phyloP scores from a whole-genome alignment of 257 asterid species.

The Solanum sitiens region DNA sequence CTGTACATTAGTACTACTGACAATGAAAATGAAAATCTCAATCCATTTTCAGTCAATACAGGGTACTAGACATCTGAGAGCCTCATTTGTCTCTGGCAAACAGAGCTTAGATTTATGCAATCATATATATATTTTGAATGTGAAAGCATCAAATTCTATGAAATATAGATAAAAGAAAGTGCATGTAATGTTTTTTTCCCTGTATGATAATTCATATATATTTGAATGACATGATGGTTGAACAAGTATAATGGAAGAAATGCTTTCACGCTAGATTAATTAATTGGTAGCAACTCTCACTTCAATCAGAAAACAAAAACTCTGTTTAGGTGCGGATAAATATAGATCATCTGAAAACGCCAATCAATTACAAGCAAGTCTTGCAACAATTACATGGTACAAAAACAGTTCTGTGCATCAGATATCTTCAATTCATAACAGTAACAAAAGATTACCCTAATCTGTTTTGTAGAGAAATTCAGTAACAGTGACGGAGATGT shows the following conservation, averaged over 20 bases:
- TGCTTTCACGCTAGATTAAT: neutral
- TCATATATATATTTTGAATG: neutral
- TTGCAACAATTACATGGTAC: neutral
- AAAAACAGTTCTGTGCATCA: neutral
- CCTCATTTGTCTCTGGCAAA: neutral
- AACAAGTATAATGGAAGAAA: neutral
- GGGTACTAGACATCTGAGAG: neutral
- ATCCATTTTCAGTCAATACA: neutral
- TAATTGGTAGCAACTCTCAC: neutral
- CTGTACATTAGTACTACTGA: neutral
- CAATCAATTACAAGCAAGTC: neutral
- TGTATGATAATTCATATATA: neutral
- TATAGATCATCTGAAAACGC: neutral
- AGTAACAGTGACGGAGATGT: neutral
- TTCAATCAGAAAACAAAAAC: neutral
- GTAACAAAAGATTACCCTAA: neutral
- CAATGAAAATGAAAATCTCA: neutral
- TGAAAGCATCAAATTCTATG: neutral
- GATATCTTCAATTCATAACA: neutral
- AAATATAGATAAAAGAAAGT: neutral
- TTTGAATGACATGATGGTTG: neutral
- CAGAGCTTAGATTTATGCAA: neutral
- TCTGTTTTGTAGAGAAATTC: neutral
- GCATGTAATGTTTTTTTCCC: neutral
- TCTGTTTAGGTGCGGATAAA: neutral